These are phyloP conservation scores for Oryza rufipogon DNA, from an alignment of 176 grass and related monocot genomes.

Conservation along the genomic window DNA sequence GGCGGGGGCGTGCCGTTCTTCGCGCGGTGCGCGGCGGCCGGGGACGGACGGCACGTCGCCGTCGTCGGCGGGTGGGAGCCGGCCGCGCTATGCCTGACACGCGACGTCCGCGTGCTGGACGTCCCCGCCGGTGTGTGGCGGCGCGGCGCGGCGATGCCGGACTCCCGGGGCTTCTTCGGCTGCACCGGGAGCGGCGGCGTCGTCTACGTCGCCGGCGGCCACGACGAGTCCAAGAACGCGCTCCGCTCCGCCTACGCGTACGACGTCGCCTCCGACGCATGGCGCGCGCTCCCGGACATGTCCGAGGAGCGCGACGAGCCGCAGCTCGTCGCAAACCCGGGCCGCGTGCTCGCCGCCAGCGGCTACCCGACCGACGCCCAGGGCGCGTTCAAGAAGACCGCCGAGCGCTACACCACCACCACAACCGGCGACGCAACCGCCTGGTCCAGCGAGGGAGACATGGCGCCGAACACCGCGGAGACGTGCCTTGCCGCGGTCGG, in stretches of 20 bases:
- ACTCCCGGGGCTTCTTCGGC: constrained; percentile 60
- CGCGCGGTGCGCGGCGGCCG: constrained; percentile 51
- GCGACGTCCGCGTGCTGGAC: constrained; percentile 49
- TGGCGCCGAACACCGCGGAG: constrained; percentile 20
- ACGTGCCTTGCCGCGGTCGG: constrained; percentile 37
- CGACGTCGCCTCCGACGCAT: constrained; percentile 43
- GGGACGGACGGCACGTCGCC: constrained; percentile 41
- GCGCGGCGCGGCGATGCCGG: constrained; percentile 34
- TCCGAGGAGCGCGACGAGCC: constrained; percentile 73
- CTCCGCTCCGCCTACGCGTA: constrained; percentile 54
- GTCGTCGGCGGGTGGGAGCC: constrained; percentile 64
- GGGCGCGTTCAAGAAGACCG: constrained; percentile 47
- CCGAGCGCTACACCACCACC: constrained; percentile 48
- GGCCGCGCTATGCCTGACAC: constrained; percentile 31
- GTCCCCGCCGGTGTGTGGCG: constrained; percentile 50
- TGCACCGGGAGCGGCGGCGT: constrained; percentile 22
- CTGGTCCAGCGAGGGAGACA: constrained; percentile 46
- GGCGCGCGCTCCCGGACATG: constrained; percentile 60
- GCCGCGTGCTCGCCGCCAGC: constrained; percentile 49
- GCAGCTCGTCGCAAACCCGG: constrained; percentile 28
- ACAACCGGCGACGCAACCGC: neutral
- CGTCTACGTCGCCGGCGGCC: constrained; percentile 58
- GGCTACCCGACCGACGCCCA: constrained; percentile 63
- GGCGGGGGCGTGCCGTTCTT: constrained; percentile 33
- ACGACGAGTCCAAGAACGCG: constrained; percentile 67